Conservation (phyloP, 129 eudicot genomes). For the Helianthus annuus region HanXRQr2.0-SUNRISE NC_035449.2:116784701-116785200, state of each 20-base stretch:
- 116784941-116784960: constrained; percentile 5
- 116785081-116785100: not conserved
- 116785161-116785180: constrained; percentile 42
- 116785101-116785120: constrained; percentile 12
- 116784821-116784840: too few relatives aligned
- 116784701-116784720: too few relatives aligned
- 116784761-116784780: too few relatives aligned
- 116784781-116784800: too few relatives aligned
- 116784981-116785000: constrained; percentile 7
- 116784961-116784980: constrained; percentile 10
- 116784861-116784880: too few relatives aligned
- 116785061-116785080: constrained; percentile 20
- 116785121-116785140: constrained; percentile 26
- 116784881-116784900: constrained; percentile 13
- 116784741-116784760: too few relatives aligned
- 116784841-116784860: too few relatives aligned
- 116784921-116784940: not conserved
- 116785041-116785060: constrained; percentile 31
- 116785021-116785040: not conserved
- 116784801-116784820: too few relatives aligned
- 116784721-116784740: too few relatives aligned
- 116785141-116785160: not conserved
- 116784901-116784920: not conserved
- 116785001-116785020: too few relatives aligned
- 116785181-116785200: constrained; percentile 47